Conservation (phyloP, 2,329 filamentous ascomycete species). For the Hymenoscyphus linearis region DNA sequence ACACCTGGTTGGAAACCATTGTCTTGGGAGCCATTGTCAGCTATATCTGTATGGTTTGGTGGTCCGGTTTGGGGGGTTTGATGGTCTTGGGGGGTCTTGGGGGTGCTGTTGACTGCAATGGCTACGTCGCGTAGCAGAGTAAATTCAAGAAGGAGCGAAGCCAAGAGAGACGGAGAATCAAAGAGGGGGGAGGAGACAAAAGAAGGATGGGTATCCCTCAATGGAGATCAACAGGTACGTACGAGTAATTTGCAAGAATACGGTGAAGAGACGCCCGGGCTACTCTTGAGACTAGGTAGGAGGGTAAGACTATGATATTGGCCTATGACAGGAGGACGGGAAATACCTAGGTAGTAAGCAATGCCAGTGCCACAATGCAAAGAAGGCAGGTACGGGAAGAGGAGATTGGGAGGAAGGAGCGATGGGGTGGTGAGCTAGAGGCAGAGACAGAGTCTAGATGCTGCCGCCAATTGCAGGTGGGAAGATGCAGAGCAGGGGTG, state of each 20-base stretch:
- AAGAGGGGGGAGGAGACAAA: neutral
- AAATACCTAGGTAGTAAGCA: no score
- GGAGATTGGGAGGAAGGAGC: neutral
- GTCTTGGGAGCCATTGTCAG: conserved; percentile 51
- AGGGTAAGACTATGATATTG: neutral
- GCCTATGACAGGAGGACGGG: neutral
- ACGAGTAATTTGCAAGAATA: conserved; percentile 1
- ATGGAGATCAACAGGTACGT: conserved; percentile 8
- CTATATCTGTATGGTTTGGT: neutral
- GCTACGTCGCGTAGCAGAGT: neutral
- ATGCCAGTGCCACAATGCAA: no score
- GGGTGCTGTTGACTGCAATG: neutral
- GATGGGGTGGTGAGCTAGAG: neutral
- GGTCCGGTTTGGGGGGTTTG: neutral
- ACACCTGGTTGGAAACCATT: conserved; percentile 67
- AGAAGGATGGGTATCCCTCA: neutral
- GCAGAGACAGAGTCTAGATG: neutral
- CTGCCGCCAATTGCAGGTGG: neutral
- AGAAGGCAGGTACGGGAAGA: neutral
- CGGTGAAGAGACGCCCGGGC: conserved; percentile 1
- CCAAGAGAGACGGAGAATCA: neutral
- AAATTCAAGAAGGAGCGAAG: neutral
- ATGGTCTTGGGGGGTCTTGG: no score
- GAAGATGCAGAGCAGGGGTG: neutral
- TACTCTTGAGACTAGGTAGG: neutral